Percentiles rank a stretch among this genome's conserved stretches.
phyloP scores from a whole-genome alignment of 139 green algal genomes.

The Chlorella ohadii region DNA sequence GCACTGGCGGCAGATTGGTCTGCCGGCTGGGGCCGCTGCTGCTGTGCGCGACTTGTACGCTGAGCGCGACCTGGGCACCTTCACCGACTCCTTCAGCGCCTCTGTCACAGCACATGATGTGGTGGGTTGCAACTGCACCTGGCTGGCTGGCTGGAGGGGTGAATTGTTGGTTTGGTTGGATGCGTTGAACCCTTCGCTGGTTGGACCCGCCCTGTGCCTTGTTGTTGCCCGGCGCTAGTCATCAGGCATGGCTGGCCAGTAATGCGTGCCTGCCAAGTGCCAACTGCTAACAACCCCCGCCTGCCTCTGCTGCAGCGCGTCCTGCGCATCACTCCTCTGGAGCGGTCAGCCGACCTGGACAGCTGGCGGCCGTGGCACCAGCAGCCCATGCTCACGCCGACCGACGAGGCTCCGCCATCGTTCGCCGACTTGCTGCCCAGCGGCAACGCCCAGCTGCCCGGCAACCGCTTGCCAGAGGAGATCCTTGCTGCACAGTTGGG shows the following conservation, averaged over 20 bases:
- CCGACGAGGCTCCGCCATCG: neutral
- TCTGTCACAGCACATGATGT: slow-evolving; percentile 37
- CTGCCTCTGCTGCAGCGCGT: neutral
- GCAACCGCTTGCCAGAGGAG: neutral
- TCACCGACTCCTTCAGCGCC: slow-evolving; percentile 31
- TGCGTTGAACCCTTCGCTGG: no score
- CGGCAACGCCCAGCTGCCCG: neutral
- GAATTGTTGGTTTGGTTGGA: no score
- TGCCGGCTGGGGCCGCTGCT: neutral
- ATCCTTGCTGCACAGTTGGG: no score
- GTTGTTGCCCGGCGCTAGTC: no score
- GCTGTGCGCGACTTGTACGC: slow-evolving; percentile 61
- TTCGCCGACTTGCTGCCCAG: no score
- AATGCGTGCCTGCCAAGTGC: no score
- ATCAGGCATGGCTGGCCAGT: no score
- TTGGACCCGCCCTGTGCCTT: no score
- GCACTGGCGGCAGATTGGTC: slow-evolving; percentile 41
- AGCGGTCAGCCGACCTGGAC: neutral
- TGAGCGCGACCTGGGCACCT: slow-evolving; percentile 50
- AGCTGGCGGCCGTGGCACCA: slow-evolving; percentile 32
- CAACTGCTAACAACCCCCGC: no score
- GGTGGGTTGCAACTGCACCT: neutral
- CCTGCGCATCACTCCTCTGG: slow-evolving; percentile 15
- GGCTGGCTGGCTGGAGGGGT: no score
- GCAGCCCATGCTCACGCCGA: neutral